phyloP scores from a whole-genome alignment of 179 eudicot genomes.

The Carnegiea gigantea region DNA sequence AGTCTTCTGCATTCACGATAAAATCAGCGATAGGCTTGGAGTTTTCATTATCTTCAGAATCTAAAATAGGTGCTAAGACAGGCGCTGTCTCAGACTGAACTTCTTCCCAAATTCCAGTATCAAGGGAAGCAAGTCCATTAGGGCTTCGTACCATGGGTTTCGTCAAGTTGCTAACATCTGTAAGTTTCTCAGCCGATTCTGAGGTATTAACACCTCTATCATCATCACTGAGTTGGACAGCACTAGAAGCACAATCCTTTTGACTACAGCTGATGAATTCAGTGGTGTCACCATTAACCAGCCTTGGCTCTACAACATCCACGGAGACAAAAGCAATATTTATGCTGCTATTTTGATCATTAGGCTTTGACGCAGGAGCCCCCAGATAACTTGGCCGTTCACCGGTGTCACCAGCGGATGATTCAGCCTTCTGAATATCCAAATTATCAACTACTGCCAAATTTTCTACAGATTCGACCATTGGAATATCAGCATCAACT shows the following conservation, averaged over 20 bases:
- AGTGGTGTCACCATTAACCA: neutral
- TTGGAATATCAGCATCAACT: neutral
- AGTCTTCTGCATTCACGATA: neutral
- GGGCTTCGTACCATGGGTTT: neutral
- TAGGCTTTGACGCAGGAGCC: neutral
- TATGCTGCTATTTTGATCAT: neutral
- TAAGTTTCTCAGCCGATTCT: neutral
- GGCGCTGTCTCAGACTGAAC: neutral
- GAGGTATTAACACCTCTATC: neutral
- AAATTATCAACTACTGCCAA: slow-evolving; percentile 14
- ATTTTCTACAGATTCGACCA: slow-evolving; percentile 14
- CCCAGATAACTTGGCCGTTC: neutral
- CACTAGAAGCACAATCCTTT: neutral
- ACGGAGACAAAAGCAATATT: neutral
- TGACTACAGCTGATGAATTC: neutral
- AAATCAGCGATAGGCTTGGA: neutral
- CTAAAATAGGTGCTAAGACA: neutral
- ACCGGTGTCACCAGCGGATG: neutral
- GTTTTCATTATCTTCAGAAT: neutral
- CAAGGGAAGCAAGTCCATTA: neutral
- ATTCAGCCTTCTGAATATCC: slow-evolving; percentile 14
- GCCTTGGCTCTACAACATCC: neutral
- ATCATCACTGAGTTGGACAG: neutral
- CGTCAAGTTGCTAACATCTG: neutral
- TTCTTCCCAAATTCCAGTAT: neutral